Evolutionary conservation across 805 yeast genomes (phyloP), one percentile per base, ranked within the genome.

Genomic region (Candida corydali): DNA sequence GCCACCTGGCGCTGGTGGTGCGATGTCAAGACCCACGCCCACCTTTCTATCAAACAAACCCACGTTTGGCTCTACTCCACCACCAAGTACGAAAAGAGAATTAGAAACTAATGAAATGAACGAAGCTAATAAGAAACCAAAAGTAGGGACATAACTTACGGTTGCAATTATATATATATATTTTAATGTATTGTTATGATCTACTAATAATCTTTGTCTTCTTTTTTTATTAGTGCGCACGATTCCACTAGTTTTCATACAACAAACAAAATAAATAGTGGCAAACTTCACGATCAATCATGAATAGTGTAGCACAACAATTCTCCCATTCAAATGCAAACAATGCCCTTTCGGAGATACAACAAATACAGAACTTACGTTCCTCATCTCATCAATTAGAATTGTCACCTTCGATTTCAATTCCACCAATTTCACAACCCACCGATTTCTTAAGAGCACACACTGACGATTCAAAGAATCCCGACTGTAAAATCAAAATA

Each of bases 401-500:
- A 28, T 54, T 76, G 47, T 74, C 80, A 3, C 94, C 95, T 19
- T 57, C 75, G 14, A 69, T 87, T 42, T 61, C 80, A 37, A 61
- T 87, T 54, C 95, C 96, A 20, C 93, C 93, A 39, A 82, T 86
- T 42, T 77, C 89, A 34, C 79, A 82, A 50, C 98, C 98, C 22
- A 78, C 96, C 5, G 95, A 85, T 37, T 91, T 91, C 58, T 69
- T 93, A 48, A 76, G 98, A 60, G 97, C 97, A n/a, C 97, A 93
- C 63, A 93, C 98, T 6, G 98, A 93, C 63, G 97, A 93, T 62
- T 81, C 87, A 14, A 57, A 80, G 42, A 91, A 89, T 59, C 95
- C 95, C 18, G 97, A 88, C 57, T 89, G 95, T 65, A 84, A 81
- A 54, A 91, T 93, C 68, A 91, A 93, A 61, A 85, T 93, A 54